Percentiles rank a stretch among this genome's conserved stretches.
Evolutionary conservation across 306 rosid species (phyloP).

Genomic region (Trifolium dubium): DNA sequence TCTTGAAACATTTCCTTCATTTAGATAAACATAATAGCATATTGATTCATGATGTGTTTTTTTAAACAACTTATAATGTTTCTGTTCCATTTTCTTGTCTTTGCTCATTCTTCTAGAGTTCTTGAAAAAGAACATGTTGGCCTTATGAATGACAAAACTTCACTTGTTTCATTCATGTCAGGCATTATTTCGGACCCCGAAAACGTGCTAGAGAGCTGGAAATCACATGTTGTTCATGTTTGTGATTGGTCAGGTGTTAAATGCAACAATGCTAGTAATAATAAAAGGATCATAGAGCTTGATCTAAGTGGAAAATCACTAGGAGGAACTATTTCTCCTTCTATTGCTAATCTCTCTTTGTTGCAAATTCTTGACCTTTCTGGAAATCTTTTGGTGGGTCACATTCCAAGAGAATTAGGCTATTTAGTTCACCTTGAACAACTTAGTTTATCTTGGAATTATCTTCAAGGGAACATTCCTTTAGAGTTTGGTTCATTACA

Average conservation of each 20-base stretch:
- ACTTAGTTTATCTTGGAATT: constrained; percentile 70
- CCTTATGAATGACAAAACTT: constrained; percentile 50
- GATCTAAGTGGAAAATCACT: constrained; percentile 72
- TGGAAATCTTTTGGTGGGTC: constrained; percentile 66
- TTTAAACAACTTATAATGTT: constrained; percentile 41
- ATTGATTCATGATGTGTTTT: constrained; percentile 46
- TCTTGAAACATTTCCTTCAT: constrained; percentile 24
- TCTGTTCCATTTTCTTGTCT: constrained; percentile 39
- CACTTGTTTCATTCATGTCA: constrained; percentile 76
- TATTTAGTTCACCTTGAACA: constrained; percentile 55
- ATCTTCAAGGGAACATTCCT: constrained; percentile 68
- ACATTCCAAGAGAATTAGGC: constrained; percentile 75
- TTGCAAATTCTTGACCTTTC: constrained; percentile 81
- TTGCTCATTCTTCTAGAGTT: constrained; percentile 39
- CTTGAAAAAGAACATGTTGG: constrained; percentile 39
- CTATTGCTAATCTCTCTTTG: constrained; percentile 71
- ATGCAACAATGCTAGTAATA: constrained; percentile 65
- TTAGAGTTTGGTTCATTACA: constrained; percentile 64
- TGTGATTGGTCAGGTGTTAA: constrained; percentile 77
- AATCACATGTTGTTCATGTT: constrained; percentile 49
- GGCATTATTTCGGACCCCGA: constrained; percentile 72
- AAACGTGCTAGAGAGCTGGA: constrained; percentile 64
- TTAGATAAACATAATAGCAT: constrained; percentile 3
- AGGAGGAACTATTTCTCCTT: constrained; percentile 70
- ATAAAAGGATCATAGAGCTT: constrained; percentile 62